Conservation (phyloP, 208 protist species). For the Crithidia expoeki region DNA sequence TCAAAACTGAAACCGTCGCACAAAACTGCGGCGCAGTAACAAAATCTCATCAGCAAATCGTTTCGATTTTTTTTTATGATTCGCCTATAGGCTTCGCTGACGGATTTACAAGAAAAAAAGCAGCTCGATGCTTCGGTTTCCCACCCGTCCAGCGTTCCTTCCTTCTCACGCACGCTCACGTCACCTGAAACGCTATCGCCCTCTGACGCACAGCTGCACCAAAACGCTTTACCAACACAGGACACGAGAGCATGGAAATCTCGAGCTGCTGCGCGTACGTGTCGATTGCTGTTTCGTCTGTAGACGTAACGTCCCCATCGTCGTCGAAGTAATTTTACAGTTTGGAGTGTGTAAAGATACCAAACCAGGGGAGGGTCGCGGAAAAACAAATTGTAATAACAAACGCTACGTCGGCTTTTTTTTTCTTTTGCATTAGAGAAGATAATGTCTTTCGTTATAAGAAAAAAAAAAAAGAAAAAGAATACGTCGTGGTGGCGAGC, state of each 20-base stretch:
- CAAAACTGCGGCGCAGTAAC: background rate
- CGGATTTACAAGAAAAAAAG: background rate
- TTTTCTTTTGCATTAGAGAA: slow-evolving; percentile 22
- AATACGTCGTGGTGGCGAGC: background rate
- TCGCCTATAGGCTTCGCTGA: background rate
- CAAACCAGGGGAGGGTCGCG: slow-evolving; percentile 9
- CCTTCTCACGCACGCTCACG: slow-evolving; percentile 18
- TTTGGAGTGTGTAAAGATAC: background rate
- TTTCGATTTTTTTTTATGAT: background rate
- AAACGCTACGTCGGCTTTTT: background rate
- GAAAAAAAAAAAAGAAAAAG: slow-evolving; percentile 33
- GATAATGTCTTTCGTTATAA: slow-evolving; percentile 22
- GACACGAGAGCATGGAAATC: background rate
- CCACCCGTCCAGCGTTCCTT: slow-evolving; percentile 20
- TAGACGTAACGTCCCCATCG: background rate
- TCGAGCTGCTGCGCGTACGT: background rate
- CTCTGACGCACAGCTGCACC: background rate
- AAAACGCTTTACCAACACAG: background rate
- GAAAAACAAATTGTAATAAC: slow-evolving; percentile 10
- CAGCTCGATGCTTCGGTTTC: slow-evolving; percentile 5
- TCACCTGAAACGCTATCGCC: slow-evolving; percentile 5
- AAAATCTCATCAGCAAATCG: background rate
- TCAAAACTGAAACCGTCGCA: slow-evolving; percentile 5
- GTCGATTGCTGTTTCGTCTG: background rate
- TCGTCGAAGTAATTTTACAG: slow-evolving; percentile 15